Evolutionary conservation across 495 filamentous ascomycete species (phyloP), one percentile per base, ranked within the genome.

Genomic region (Penicillium simplicissimum): DNA sequence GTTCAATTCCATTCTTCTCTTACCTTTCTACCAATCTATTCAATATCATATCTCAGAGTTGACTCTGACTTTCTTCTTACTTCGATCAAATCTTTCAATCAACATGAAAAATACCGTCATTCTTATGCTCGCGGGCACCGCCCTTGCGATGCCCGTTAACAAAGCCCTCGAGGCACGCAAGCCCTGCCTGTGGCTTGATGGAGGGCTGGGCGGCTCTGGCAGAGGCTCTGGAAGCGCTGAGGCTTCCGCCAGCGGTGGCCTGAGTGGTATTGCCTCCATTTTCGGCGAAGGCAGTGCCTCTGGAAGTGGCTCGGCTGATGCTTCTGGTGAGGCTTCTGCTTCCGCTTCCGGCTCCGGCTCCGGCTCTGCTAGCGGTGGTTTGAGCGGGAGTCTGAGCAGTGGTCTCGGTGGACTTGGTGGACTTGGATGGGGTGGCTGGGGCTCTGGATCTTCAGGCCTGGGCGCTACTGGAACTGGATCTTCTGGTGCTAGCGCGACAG

Each of bases 41-140:
- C 19, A 4, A 25, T 45, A 33, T 35, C 13, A 11, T 17, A 25
- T 25, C n/a, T n/a, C 10, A 28, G 52, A 60, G 42, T 48, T 60
- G 58, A 48, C 40, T 37, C 25, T 38, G n/a, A 4, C 19, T 33
- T 33, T 14, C 15, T 28, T 35, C 43, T 60, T 31, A 31, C 6
- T 36, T 60, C 54, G n/a, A 59, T 60, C 52, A n/a, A n/a, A n/a
- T n/a, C n/a, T 45, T 65, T 49, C 61, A 58, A 53, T 35, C 36
- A 61, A 55, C 52, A 65, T 65, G 62, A 65, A 61, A 57, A 65
- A 60, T 21, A 57, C 58, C 10, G 53, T 38, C 28, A 52, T 65
- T 54, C 62, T 65, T n/a, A 52, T 65, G 28, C 62, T 65, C 21
- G 62, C 58, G 49, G 43, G 58, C 47, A 56, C 58, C 48, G 62